Evolutionary conservation across 2,329 filamentous ascomycete species (phyloP).

Genomic region (Cordyceps tenuipes): DNA sequence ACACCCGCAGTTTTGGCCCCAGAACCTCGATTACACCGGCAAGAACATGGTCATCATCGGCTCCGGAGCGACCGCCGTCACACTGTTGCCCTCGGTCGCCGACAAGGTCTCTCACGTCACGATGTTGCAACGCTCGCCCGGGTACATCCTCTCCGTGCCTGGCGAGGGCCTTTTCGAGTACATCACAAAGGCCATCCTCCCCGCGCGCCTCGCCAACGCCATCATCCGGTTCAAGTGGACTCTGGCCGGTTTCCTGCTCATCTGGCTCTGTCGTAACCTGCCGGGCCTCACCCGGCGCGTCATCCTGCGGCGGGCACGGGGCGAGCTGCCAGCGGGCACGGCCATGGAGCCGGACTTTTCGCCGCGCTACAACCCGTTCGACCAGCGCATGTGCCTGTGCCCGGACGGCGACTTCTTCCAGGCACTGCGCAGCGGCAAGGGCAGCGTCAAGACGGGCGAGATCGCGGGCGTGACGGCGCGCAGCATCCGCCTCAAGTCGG

Average conservation of each 20-base stretch:
- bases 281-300: slow-evolving; percentile 18
- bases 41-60: slow-evolving; percentile 68
- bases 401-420: slow-evolving; percentile 50
- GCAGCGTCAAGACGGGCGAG: slow-evolving; percentile 39
- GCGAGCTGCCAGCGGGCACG: slow-evolving; percentile 43
- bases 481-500: slow-evolving; percentile 39
- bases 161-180: slow-evolving; percentile 25
- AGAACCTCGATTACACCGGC: slow-evolving; percentile 53
- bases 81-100: slow-evolving; percentile 62
- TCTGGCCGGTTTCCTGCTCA: slow-evolving; percentile 9
- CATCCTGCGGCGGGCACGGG: slow-evolving; percentile 35
- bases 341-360: slow-evolving; percentile 55
- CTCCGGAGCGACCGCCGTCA: slow-evolving; percentile 71
- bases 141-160: slow-evolving; percentile 52
- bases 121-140: slow-evolving; percentile 73
- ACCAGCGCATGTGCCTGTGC: slow-evolving; percentile 67
- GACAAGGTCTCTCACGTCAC: slow-evolving; percentile 59
- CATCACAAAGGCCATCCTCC: slow-evolving; percentile 36
- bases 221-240: slow-evolving; percentile 30
- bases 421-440: slow-evolving; percentile 30
- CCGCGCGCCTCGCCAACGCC: slow-evolving; percentile 35
- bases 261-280: slow-evolving; percentile 34
- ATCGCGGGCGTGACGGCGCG: slow-evolving; percentile 42
- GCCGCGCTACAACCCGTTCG: slow-evolving; percentile 57
- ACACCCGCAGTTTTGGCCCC: slow-evolving; percentile 72